Base-by-base conservation (phyloP, 2,329 filamentous ascomycete genomes). In the Botrytis galanthina region DNA sequence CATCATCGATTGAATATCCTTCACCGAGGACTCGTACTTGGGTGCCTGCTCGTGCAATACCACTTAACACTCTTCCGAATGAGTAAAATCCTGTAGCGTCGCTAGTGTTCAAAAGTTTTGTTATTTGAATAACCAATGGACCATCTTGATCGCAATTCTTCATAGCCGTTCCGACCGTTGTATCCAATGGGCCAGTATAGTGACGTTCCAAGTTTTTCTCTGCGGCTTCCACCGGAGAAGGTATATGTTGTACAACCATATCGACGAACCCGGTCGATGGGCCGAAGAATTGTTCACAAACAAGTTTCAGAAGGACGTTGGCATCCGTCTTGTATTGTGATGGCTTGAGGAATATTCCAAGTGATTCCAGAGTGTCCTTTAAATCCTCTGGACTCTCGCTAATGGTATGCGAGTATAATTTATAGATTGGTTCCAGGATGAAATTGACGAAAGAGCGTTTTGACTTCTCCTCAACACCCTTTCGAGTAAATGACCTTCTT, bases 281-380 rank as follows among this genome's bases (percentile, higher is more conserved):
- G 0, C 96, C 96, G 79, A 99, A 99, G 84, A 98, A 99, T 80
- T 97, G 94, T 81, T 94, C 92, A 82, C 95, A 98, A 9, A 97
- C 95, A 70, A 97, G 85, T 80, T 93, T 95, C 73, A 99, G 87
- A 26, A 99, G 87, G 54, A 95, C 92, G 78, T 93, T 96, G 7
- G 96, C 95, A 81, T 99, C 95, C 3, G 91, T 89, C 82, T 92
- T 96, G 82, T 97, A 93, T 81, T 98, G 94, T 12, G 94, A 95
- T 5, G 96, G 95, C 84, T 98, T 99, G 75, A 99, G 84, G 32
- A 86, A 84, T 78, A 99, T 97, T 20, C 94, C 94, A 16, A 99
- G 86, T 32, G 89, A 90, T 29, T 88, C 90, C 73, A 99, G 84
- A 0, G 94, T 96, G 64, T 87, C 87, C 80, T 92, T 94, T 74